Evolutionary conservation across 1,139 yeast genomes (phyloP).

Genomic region (Nadsonia commutata): DNA sequence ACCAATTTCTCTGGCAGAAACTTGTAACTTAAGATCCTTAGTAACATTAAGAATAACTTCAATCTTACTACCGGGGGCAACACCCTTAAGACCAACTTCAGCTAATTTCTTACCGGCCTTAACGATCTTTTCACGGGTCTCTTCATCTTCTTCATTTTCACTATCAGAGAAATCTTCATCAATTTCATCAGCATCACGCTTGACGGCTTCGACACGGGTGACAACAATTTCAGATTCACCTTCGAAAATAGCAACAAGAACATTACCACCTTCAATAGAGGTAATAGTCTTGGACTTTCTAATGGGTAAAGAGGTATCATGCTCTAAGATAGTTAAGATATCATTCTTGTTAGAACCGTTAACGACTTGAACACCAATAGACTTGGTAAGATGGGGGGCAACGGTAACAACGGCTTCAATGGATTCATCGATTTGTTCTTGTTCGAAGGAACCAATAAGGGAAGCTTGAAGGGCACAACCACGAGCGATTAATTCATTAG

Average conservation of each 20-base stretch:
- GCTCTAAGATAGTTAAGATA: constrained; percentile 59
- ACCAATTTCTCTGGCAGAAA: constrained; percentile 70
- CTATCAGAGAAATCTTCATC: constrained; percentile 39
- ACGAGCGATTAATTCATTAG: constrained; percentile 79
- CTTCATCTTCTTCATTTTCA: constrained; percentile 65
- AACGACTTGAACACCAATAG: constrained; percentile 73
- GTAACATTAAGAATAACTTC: constrained; percentile 77
- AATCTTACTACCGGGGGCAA: constrained; percentile 49
- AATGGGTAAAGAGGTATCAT: constrained; percentile 86
- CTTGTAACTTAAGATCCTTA: constrained; percentile 68
- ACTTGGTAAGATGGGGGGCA: constrained; percentile 73
- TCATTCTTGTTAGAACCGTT: constrained; percentile 33
- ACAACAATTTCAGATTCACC: constrained; percentile 60
- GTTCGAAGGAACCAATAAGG: constrained; percentile 68
- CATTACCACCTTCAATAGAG: constrained; percentile 40
- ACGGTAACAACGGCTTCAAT: constrained; percentile 74
- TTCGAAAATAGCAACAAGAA: constrained; percentile 62
- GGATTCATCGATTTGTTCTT: constrained; percentile 73
- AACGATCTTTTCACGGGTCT: constrained; percentile 56
- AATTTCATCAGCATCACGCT: constrained; percentile 38
- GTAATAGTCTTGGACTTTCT: constrained; percentile 58
- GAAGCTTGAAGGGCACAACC: constrained; percentile 98
- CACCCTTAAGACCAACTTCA: constrained; percentile 62
- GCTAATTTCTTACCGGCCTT: constrained; percentile 66
- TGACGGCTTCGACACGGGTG: constrained; percentile 26